Evolutionary conservation across 179 eudicot species (phyloP), one percentile per base, ranked within the genome.

Genomic region (Carnegiea gigantea): DNA sequence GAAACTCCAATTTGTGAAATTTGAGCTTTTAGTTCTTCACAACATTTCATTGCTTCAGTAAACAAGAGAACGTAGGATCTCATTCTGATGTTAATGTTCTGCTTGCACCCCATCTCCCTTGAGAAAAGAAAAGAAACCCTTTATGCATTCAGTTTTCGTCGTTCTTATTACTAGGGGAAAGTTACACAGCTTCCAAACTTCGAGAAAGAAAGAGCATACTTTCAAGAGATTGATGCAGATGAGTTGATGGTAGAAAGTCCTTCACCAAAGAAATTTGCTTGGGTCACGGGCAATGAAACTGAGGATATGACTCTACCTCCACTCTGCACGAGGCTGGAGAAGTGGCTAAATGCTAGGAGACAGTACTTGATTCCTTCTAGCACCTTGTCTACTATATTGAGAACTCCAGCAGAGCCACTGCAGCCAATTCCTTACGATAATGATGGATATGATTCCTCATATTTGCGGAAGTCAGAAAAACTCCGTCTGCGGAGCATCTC

Each of bases 201-300:
- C 23, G 99, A 97, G 68, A 97, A 87, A 87, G 98, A 93, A 87
- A 85, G 88, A 48, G 97, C 97, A 75, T 97, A 94, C 82, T 97
- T 97, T 84, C 90, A 97, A 87, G 97, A 91, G 82, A 89, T 97
- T 77, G 99, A 97, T 86, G 85, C 90, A 81, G 94, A 91, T 88
- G 98, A 95, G 79, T 87, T 97, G 85, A 54, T 92, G 87, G 95
- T 90, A 86, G 99, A 97, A 84, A 97, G 98, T 80, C 99, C 99
- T 83, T 92, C 99, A 36, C 99, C 99, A 6, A 90, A 89, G 82
- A 95, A 90, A 73, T 83, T 86, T 84, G 82, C 95, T 65, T 96
- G 99, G 99, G 85, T 87, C 49, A 85, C 85, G 89, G 90, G 90
- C 48, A 18, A 76, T 82, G 86, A 85, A 83, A 76, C 77, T 33